Percentiles rank a stretch among this genome's conserved stretches.
These are phyloP conservation scores for Phytopythium kandeliae DNA, from an alignment of 352 stramenopile genomes.

Conservation along the genomic window DNA sequence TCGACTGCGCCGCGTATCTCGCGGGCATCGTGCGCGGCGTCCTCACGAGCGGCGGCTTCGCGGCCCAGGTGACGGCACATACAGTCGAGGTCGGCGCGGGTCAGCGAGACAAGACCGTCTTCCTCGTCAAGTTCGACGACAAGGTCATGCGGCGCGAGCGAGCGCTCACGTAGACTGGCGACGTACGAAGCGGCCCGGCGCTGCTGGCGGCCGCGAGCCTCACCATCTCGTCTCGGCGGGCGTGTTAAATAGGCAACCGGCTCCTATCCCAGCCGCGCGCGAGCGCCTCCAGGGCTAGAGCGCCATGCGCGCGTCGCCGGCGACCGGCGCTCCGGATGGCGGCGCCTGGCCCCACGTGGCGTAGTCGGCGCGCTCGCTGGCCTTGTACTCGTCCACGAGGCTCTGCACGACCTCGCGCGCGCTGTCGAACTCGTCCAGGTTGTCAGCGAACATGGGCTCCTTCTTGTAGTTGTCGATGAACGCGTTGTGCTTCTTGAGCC, in stretches of 20 bases:
- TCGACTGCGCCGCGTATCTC: constrained; percentile 96
- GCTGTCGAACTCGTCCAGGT: constrained; percentile 82
- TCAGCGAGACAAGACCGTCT: constrained; percentile 77
- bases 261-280: too few species aligned
- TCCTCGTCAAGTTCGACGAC: constrained; percentile 85
- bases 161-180: constrained; percentile 49
- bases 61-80: constrained; percentile 73
- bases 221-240: too few species aligned
- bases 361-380: constrained; percentile 75
- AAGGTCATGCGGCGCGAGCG: constrained; percentile 75
- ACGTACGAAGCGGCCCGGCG: too few species aligned
- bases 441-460: constrained; percentile 96
- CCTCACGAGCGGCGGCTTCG: constrained; percentile 78
- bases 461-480: constrained; percentile 99
- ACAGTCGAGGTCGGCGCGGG: constrained; percentile 57
- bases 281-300: constrained; percentile 7
- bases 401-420: constrained; percentile 81
- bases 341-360: constrained; percentile 58
- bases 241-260: constrained; percentile 22
- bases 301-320: constrained; percentile 50
- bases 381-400: constrained; percentile 84
- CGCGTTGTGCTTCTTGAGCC: constrained; percentile 95
- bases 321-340: constrained; percentile 4
- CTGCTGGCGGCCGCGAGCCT: too few species aligned
- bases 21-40: constrained; percentile 92